Base-by-base conservation (phyloP, 2,329 filamentous ascomycete genomes). In the Pseudogymnoascus sp. region DNA sequence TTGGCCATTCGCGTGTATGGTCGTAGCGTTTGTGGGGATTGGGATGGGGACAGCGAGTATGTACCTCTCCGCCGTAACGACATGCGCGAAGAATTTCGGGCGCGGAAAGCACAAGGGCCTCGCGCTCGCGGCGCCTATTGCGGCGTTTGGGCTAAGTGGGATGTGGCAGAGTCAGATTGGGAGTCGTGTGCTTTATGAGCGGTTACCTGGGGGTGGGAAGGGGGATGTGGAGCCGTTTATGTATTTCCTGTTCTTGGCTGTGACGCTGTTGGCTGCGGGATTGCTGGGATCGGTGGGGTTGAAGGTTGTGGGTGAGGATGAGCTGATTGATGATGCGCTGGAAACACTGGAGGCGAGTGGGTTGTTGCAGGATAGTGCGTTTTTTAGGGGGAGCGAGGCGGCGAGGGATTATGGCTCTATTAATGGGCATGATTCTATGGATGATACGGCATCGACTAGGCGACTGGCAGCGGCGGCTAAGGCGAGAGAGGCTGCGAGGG, bases 61-160 rank as follows among this genome's bases (percentile, higher is more conserved):
- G 85, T 99, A 97, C 75, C 81, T 97, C 63, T 84, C 87, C 60
- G 88, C 91, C 1, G 88, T 99, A n/a, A 93, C 93, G 5, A 96
- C 93, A 0, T 96, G 92, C 72, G 94, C 94, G 37, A 99, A 99
- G 84, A 99, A 97, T 77, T 99, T 97, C 76, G 92, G 92, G 59
- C 86, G 89, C 65, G 91, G 92, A 3, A 90, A 88, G 71, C 88
- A 95, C 71, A 89, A 93, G 70, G 94, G 94, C 0, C 78, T 99
- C 60, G 93, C 95, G 65, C 81, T 99, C 63, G 92, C 93, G 1
- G 82, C 91, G 65, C 94, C 94, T 1, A 97, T 97, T 73, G 91
- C 94, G 0, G 88, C 90, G 5, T 96, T 97, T 73, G 94, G 94
- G 0, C 76, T 99, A 63, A 96, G 92, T 72, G 92, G 92, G 59